These are phyloP conservation scores for Fusarium longipes DNA, from an alignment of 2,329 filamentous ascomycete species.

Conservation along the genomic window DNA sequence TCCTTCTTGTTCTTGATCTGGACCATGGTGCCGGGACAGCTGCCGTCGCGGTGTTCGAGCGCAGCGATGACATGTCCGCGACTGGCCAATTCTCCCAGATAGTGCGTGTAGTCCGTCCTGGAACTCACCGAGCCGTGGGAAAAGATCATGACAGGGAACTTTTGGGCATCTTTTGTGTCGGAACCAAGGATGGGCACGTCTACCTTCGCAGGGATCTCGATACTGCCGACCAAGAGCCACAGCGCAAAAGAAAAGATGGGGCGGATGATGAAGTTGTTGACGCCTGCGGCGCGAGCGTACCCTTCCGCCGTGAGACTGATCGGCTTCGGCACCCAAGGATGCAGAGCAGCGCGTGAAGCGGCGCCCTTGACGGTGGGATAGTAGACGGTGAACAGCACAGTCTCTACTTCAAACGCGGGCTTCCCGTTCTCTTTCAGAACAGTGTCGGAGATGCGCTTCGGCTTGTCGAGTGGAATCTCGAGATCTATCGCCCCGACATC, in stretches of 20 bases:
- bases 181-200: slow-evolving; percentile 55
- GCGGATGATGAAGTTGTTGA: slow-evolving; percentile 57
- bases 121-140: slow-evolving; percentile 64
- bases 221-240: slow-evolving; percentile 55
- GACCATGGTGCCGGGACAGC: slow-evolving; percentile 59
- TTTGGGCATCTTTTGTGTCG: slow-evolving; percentile 36
- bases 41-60: slow-evolving; percentile 65
- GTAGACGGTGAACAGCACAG: slow-evolving; percentile 62
- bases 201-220: slow-evolving; percentile 61
- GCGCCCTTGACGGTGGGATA: slow-evolving; percentile 55
- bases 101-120: slow-evolving; percentile 64
- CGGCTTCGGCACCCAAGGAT: slow-evolving; percentile 60
- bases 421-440: slow-evolving; percentile 50
- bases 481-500: slow-evolving; percentile 61
- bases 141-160: slow-evolving; percentile 61
- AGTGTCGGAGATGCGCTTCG: slow-evolving; percentile 48
- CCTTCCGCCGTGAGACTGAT: slow-evolving; percentile 58
- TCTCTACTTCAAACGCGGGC: slow-evolving; percentile 59
- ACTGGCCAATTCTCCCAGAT: slow-evolving; percentile 62
- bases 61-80: slow-evolving; percentile 61
- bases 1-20: slow-evolving; percentile 47
- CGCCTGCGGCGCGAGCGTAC: slow-evolving; percentile 58
- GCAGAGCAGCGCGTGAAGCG: slow-evolving; percentile 46
- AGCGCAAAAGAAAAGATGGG: slow-evolving; percentile 58
- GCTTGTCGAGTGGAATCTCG: slow-evolving; percentile 55